Evolutionary conservation across 1,139 yeast species (phyloP), one percentile per base, ranked within the genome.

Genomic region (Nematodospora anomalae): DNA sequence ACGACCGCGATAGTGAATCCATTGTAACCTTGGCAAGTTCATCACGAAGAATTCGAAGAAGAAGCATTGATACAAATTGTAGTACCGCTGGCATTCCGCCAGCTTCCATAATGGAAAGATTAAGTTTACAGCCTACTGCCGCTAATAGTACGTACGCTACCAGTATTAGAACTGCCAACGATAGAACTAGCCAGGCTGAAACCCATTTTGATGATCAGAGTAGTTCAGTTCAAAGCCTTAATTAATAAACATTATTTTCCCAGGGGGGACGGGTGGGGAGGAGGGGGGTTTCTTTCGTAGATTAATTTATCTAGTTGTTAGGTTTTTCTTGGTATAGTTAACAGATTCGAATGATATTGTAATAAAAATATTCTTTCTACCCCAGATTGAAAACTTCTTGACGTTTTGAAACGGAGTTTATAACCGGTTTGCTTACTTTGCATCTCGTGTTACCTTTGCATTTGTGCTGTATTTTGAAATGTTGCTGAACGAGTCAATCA

Each of bases 11-110:
- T 45, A 72, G 77, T 36, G 79, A 77, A 38, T 67, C 76, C 4
- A 74, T 76, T 12, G 69, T 76, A 14, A 76, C 82, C 0, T 57
- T 76, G 43, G 81, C 82, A 2, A 69, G 77, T 38, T 69, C 76
- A 1, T 67, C 79, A 4, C 54, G 80, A 35, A 59, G 78, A 37
- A 51, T 62, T 15, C 58, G 80, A 43, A 61, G 81, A 46, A 57
- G 79, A 42, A 76, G 82, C 26, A 55, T 74, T 18, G 83, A 76
- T 37, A 78, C 83, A 9, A 77, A 75, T 46, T 73, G 82, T 30
- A 75, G 81, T 43, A 74, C 81, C 2, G 64, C 77, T 8, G 83
- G 83, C 0, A 79, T 79, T n/a, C 76, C 83, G 1, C 83, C 84
- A 0, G 81, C 83, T 2, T 75, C 81, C 42, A 77, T 79, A 8